phyloP scores from a whole-genome alignment of 805 yeast genomes.

The Wickerhamiella occidentalis region DNA sequence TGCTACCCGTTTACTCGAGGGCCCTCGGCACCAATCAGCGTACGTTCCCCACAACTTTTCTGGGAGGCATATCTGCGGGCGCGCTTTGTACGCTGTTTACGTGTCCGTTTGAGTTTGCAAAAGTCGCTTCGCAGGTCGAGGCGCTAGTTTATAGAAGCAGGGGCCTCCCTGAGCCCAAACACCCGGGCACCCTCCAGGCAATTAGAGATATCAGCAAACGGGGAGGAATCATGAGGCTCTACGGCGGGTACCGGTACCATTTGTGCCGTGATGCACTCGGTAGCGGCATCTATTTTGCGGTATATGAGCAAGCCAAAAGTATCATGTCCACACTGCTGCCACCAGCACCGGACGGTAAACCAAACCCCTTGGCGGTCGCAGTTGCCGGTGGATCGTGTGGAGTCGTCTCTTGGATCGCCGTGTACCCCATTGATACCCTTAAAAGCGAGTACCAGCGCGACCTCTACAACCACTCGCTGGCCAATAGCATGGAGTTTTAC shows the following conservation, averaged over 20 bases:
- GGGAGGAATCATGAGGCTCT: conserved; percentile 54
- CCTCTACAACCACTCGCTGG: conserved; percentile 53
- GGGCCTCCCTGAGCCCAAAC: conserved; percentile 16
- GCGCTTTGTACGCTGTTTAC: conserved; percentile 39
- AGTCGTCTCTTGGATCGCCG: conserved; percentile 55
- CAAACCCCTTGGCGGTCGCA: conserved; percentile 38
- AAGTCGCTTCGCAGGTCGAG: conserved; percentile 64
- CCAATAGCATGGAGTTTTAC: conserved; percentile 34
- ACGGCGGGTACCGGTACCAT: conserved; percentile 63
- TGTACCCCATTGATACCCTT: conserved; percentile 72
- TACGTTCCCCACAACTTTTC: conserved; percentile 19
- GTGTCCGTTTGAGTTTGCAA: conserved; percentile 79
- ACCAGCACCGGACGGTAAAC: conserved; percentile 21
- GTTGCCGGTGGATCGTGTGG: conserved; percentile 76
- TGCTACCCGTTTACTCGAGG: conserved; percentile 16
- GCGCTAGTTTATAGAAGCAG: conserved; percentile 28
- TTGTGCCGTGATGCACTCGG: conserved; percentile 56
- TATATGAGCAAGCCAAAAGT: conserved; percentile 62
- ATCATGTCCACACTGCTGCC: conserved; percentile 27
- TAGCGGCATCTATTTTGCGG: conserved; percentile 59
- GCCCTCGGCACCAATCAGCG: conserved; percentile 12
- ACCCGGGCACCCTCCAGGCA: conserved; percentile 33
- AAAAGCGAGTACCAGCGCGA: conserved; percentile 68
- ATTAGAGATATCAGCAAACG: conserved; percentile 42
- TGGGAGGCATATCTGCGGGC: conserved; percentile 59